phyloP scores from a whole-genome alignment of 495 filamentous ascomycete genomes.

The Penicilliopsis zonata region DNA sequence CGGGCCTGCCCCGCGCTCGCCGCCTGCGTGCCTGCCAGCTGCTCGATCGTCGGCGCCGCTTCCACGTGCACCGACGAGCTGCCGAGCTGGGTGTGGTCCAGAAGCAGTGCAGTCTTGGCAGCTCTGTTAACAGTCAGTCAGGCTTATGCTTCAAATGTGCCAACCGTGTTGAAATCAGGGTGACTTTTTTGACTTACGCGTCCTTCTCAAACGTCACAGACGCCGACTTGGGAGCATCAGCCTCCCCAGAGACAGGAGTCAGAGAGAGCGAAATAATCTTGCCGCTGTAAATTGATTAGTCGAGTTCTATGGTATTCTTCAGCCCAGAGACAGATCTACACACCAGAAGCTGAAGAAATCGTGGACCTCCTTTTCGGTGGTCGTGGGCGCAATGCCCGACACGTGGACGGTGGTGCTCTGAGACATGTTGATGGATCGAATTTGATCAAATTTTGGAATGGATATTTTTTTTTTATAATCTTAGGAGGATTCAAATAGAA shows the following conservation, averaged over 20 bases:
- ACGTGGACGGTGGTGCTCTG: constrained; percentile 38
- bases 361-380: constrained; percentile 78
- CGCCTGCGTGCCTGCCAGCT: constrained; percentile 43
- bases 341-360: constrained; percentile 99
- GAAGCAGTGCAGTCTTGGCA: constrained; percentile 88
- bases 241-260: constrained; percentile 46
- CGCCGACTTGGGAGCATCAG: constrained; percentile 58
- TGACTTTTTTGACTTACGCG: constrained; percentile 55
- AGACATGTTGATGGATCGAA: constrained; percentile 26
- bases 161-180: constrained; percentile 8
- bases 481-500: constrained; percentile 1
- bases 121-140: constrained; percentile 38
- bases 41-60: constrained; percentile 48
- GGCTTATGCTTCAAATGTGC: too few species aligned
- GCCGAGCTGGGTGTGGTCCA: constrained; percentile 91
- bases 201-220: constrained; percentile 93
- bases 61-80: constrained; percentile 67
- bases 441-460: constrained; percentile 1
- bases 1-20: constrained; percentile 34
- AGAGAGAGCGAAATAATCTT: constrained; percentile 79
- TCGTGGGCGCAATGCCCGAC: constrained; percentile 70
- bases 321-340: constrained; percentile 11
- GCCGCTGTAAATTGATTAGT: constrained; percentile 42
- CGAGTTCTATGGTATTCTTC: neutral
- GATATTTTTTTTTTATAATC: too few species aligned